These are phyloP conservation scores for Trichoderma cornu-damae DNA, from an alignment of 2,329 filamentous ascomycete genomes.

Conservation along the genomic window DNA sequence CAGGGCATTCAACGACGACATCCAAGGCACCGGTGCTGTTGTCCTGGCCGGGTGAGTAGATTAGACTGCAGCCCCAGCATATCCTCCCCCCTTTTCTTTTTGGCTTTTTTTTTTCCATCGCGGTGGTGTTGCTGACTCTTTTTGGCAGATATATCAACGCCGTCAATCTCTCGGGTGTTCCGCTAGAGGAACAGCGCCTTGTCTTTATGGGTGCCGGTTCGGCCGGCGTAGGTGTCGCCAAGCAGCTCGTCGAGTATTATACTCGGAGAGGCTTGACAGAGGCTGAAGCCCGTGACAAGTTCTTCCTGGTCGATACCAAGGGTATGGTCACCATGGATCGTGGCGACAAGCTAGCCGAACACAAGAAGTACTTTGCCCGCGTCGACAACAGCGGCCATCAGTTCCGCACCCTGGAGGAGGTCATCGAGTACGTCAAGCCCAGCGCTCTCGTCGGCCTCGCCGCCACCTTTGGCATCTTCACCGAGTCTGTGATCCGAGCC, in stretches of 20 bases:
- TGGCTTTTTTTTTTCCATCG: no score
- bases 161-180: slow-evolving; percentile 80
- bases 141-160: slow-evolving; percentile 55
- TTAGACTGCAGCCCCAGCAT: background rate
- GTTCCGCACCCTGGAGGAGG: slow-evolving; percentile 77
- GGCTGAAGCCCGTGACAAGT: slow-evolving; percentile 80
- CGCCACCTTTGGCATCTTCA: slow-evolving; percentile 92
- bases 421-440: slow-evolving; percentile 91
- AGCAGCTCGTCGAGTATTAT: slow-evolving; percentile 97
- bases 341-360: slow-evolving; percentile 87
- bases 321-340: slow-evolving; percentile 91
- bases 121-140: background rate
- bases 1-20: slow-evolving; percentile 98
- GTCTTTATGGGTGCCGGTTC: slow-evolving; percentile 96
- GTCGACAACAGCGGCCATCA: slow-evolving; percentile 60
- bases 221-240: slow-evolving; percentile 93
- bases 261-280: slow-evolving; percentile 86
- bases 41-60: slow-evolving; percentile 69
- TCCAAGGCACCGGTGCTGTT: slow-evolving; percentile 94
- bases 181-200: slow-evolving; percentile 82
- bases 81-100: no score
- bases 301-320: slow-evolving; percentile 97
- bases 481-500: slow-evolving; percentile 73
- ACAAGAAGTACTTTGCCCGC: slow-evolving; percentile 70
- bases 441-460: slow-evolving; percentile 92